Evolutionary conservation across 306 rosid species (phyloP).

Genomic region (Rubus parviflorus): DNA sequence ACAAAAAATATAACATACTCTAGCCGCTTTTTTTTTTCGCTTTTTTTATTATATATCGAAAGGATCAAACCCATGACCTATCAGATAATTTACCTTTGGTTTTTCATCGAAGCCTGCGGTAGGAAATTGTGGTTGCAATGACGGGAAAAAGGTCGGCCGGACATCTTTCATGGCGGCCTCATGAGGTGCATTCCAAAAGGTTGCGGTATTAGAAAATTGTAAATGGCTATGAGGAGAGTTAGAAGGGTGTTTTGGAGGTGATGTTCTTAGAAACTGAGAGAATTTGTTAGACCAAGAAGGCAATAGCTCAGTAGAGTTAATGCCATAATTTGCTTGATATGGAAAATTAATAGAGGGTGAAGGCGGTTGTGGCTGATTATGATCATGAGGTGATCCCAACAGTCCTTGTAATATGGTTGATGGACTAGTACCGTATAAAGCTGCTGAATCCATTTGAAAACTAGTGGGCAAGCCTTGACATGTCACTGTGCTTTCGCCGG

Average conservation of each 20-base stretch:
- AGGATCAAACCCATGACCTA: neutral
- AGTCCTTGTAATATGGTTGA: conserved; percentile 73
- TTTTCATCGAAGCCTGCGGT: conserved; percentile 52
- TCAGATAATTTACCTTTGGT: conserved; percentile 57
- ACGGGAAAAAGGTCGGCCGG: conserved; percentile 56
- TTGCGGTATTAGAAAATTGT: conserved; percentile 77
- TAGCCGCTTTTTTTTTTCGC: too few relatives aligned
- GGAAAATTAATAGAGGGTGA: conserved; percentile 35
- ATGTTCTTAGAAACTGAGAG: conserved; percentile 70
- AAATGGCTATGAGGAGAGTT: conserved; percentile 44
- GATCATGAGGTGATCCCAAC: conserved; percentile 37
- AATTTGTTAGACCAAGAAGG: conserved; percentile 52
- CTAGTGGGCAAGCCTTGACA: conserved; percentile 49
- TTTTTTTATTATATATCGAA: too few relatives aligned
- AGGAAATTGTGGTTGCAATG: conserved; percentile 63
- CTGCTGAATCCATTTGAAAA: conserved; percentile 54
- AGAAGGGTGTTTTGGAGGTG: conserved; percentile 64
- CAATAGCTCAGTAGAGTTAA: conserved; percentile 52
- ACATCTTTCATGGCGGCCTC: conserved; percentile 59
- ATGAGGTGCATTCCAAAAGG: conserved; percentile 90
- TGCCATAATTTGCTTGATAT: conserved; percentile 48
- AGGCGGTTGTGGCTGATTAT: conserved; percentile 40
- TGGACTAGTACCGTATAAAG: conserved; percentile 54
- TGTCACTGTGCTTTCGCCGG: conserved; percentile 75
- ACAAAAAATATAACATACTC: neutral